These are phyloP conservation scores for Pseudonitzschia pungens DNA, from an alignment of 108 stramenopile genomes.

Conservation along the genomic window DNA sequence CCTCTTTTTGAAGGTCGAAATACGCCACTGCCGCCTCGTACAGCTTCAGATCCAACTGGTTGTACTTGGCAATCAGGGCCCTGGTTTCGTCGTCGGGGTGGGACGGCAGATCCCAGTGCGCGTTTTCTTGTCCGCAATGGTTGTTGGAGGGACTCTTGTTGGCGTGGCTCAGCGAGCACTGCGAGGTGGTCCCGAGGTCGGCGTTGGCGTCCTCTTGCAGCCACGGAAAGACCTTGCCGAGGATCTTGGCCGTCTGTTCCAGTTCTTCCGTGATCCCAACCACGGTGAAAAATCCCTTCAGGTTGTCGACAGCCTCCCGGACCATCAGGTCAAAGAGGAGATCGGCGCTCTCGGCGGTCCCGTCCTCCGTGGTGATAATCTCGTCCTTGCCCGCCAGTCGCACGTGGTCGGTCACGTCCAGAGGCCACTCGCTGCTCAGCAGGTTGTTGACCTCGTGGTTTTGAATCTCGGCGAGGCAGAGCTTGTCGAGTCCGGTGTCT, in stretches of 20 bases:
- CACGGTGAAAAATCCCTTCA: constrained; percentile 60
- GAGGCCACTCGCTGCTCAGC: constrained; percentile 29
- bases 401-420: not conserved
- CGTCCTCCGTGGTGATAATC: no score
- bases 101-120: constrained; percentile 60
- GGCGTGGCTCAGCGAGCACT: constrained; percentile 54
- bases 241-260: constrained; percentile 39
- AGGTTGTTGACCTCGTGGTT: constrained; percentile 74
- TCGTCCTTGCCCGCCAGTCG: no score
- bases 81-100: constrained; percentile 65
- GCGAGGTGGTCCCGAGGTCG: constrained; percentile 13
- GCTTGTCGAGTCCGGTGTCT: constrained; percentile 6
- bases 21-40: no score
- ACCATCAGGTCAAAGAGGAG: constrained; percentile 30
- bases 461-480: constrained; percentile 58
- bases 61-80: no score
- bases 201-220: constrained; percentile 24
- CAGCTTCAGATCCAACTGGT: no score
- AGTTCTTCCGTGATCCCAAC: constrained; percentile 74
- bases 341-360: not conserved
- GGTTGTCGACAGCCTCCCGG: constrained; percentile 64
- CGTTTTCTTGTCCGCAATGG: constrained; percentile 41
- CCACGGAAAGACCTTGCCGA: constrained; percentile 69
- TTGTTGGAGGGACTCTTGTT: constrained; percentile 57
- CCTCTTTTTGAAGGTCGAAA: no score